phyloP scores from a whole-genome alignment of 257 asterid species.

The Nicotiana noctiflora region DNA sequence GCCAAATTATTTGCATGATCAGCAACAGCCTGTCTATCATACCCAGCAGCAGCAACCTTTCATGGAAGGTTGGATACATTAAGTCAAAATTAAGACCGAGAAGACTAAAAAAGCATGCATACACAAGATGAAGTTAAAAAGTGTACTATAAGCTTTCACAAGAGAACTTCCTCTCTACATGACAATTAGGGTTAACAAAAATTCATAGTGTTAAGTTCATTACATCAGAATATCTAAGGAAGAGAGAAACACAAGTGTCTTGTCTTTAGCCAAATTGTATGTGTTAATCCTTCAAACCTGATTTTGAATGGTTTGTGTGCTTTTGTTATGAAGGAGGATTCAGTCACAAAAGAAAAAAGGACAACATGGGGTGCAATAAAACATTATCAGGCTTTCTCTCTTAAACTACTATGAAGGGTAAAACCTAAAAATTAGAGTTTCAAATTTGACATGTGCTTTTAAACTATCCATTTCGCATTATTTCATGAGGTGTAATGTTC shows the following conservation, averaged over 20 bases:
- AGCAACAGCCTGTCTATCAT: constrained; percentile 88
- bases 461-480: neutral
- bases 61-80: constrained; percentile 11
- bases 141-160: no score
- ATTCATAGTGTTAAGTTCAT: neutral
- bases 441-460: neutral
- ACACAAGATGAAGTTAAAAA: no score
- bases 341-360: no score
- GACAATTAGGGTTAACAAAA: neutral
- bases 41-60: constrained; percentile 88
- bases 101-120: neutral
- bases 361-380: no score
- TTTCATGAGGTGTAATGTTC: neutral
- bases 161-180: neutral
- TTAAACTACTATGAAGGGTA: no score
- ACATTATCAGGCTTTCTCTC: neutral
- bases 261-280: neutral
- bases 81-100: neutral
- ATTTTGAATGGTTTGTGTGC: neutral
- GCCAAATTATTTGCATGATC: constrained; percentile 93
- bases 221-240: neutral
- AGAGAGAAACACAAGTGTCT: neutral
- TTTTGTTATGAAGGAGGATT: no score
- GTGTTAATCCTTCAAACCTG: neutral
- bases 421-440: no score